These are phyloP conservation scores for Arabidopsis hybrid DNA, from an alignment of 441 rosid species.

Conservation along the genomic window DNA sequence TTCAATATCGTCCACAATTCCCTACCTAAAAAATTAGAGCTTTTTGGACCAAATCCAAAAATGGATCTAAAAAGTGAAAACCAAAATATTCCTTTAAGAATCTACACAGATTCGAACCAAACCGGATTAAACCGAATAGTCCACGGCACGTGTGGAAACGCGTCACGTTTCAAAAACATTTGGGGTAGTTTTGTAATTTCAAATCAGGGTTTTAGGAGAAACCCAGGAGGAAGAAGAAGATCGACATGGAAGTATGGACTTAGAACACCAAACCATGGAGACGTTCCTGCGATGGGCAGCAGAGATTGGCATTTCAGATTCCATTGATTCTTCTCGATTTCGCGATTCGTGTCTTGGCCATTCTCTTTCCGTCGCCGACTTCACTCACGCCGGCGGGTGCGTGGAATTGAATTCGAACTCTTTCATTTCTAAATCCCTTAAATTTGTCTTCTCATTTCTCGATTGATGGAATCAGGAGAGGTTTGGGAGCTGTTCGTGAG, in stretches of 20 bases:
- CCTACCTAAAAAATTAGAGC: not conserved
- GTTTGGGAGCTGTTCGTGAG: slow-evolving; percentile 74
- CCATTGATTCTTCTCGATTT: slow-evolving; percentile 30
- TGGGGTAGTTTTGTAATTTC: slow-evolving; percentile 3
- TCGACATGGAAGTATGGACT: slow-evolving; percentile 46
- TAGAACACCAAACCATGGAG: slow-evolving; percentile 46
- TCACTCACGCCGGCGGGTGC: slow-evolving; percentile 83
- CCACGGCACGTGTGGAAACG: not conserved
- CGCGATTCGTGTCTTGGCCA: slow-evolving; percentile 54
- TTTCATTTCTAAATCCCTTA: not conserved
- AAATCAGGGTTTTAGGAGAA: slow-evolving; percentile 35
- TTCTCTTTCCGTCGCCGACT: slow-evolving; percentile 66
- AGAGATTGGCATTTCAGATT: slow-evolving; percentile 68
- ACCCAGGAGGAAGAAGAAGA: slow-evolving; percentile 19
- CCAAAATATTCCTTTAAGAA: not conserved
- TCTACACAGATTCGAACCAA: not conserved
- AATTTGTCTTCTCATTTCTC: not conserved
- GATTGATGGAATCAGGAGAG: slow-evolving; percentile 57
- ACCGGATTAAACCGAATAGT: slow-evolving; percentile 16
- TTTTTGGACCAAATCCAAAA: too few relatives aligned
- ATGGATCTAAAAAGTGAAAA: too few relatives aligned
- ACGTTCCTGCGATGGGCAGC: slow-evolving; percentile 72
- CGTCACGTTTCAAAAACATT: slow-evolving; percentile 12
- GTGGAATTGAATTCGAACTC: not conserved
- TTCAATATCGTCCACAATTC: not conserved